phyloP scores from a whole-genome alignment of 2,329 filamentous ascomycete genomes.

The Ceratocystis variospora region DNA sequence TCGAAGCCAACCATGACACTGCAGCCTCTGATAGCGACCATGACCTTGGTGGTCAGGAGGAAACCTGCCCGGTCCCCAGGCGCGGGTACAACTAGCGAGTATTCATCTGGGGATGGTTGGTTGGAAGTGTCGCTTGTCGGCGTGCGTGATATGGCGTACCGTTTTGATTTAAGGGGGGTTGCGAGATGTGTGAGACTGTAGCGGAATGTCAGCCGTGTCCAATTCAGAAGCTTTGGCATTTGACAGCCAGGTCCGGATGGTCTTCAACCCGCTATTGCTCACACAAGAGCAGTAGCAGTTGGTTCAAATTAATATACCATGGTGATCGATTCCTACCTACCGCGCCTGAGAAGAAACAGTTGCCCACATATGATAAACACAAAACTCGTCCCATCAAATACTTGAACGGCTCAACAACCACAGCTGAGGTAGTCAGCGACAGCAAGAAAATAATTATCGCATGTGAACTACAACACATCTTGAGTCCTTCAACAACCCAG shows the following conservation, averaged over 20 bases:
- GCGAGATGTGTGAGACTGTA: conserved; percentile 34
- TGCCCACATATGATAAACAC: neutral
- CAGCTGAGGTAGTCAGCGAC: neutral
- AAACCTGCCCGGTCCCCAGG: conserved; percentile 29
- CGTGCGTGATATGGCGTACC: conserved; percentile 39
- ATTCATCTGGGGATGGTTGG: conserved; percentile 26
- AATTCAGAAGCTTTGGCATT: neutral
- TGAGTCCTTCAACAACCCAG: too few relatives aligned
- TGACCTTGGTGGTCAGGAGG: conserved; percentile 41
- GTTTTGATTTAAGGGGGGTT: conserved; percentile 26
- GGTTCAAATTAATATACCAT: too few relatives aligned
- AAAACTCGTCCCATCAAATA: conserved; percentile 36
- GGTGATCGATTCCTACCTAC: too few relatives aligned
- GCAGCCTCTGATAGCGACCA: conserved; percentile 65
- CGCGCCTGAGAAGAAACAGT: neutral
- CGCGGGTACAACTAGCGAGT: conserved; percentile 42
- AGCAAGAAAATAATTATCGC: neutral
- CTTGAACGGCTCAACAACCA: conserved; percentile 21
- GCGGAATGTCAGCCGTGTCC: neutral
- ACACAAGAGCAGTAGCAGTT: too few relatives aligned
- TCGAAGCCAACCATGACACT: conserved; percentile 53
- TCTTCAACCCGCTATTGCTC: too few relatives aligned
- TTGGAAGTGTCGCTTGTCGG: conserved; percentile 41
- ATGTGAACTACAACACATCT: neutral
- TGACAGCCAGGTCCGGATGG: neutral